Percentiles rank a stretch among this genome's conserved stretches.
phyloP scores from a whole-genome alignment of 2,329 filamentous ascomycete genomes.

The Cadophora sp. region DNA sequence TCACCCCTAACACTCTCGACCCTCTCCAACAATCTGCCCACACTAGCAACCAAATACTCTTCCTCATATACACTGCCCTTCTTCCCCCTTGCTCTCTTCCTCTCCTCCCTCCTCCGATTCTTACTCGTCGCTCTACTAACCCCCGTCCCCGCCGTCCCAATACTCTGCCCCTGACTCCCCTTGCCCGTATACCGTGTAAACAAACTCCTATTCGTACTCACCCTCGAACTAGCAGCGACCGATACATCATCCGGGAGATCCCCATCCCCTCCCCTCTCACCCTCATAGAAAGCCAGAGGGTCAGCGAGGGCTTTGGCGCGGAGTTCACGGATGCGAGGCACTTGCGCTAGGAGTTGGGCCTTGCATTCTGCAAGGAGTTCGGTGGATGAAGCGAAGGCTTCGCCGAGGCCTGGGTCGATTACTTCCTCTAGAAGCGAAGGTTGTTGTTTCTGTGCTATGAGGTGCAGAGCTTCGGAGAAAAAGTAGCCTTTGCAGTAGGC shows the following conservation, averaged over 20 bases:
- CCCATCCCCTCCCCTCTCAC: conserved; percentile 65
- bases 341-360: conserved; percentile 80
- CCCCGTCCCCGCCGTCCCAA: conserved; percentile 74
- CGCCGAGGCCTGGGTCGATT: conserved; percentile 80
- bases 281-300: conserved; percentile 88
- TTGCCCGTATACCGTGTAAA: conserved; percentile 92
- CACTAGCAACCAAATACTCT: conserved; percentile 91
- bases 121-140: conserved; percentile 83
- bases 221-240: conserved; percentile 79
- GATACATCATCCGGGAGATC: conserved; percentile 94
- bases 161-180: conserved; percentile 51
- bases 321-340: conserved; percentile 84
- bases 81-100: conserved; percentile 92
- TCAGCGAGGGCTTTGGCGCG: conserved; percentile 82
- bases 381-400: conserved; percentile 81
- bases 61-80: conserved; percentile 99
- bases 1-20: conserved; percentile 78
- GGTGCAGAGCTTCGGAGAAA: conserved; percentile 87
- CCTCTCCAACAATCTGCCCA: conserved; percentile 82
- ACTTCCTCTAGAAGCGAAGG: conserved; percentile 67
- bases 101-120: conserved; percentile 88
- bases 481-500: conserved; percentile 85
- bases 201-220: conserved; percentile 83
- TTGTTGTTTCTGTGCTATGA: conserved; percentile 66
- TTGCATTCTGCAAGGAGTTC: conserved; percentile 95